Evolutionary conservation across 805 yeast species (phyloP).

Genomic region (Scheffersomyces lignosus): DNA sequence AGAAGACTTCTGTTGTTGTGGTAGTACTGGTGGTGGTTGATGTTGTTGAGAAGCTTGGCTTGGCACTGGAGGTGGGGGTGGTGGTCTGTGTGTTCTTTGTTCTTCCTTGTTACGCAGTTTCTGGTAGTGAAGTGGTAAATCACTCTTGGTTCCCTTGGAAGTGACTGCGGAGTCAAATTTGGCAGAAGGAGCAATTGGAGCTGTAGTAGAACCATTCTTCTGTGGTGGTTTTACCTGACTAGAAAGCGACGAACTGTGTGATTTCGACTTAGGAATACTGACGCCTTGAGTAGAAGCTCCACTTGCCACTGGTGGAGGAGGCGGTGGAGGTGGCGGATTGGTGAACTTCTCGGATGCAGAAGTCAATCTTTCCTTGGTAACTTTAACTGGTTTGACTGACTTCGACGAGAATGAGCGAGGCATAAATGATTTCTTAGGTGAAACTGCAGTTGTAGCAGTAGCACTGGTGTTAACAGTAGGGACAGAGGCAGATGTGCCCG

Average conservation of each 20-base stretch:
- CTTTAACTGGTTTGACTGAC: constrained; percentile 31
- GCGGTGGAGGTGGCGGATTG: constrained; percentile 15
- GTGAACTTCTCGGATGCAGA: constrained; percentile 4
- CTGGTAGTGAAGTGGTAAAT: constrained; percentile 8
- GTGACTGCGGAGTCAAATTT: constrained; percentile 25
- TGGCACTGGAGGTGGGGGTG: constrained; percentile 42
- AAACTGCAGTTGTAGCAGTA: neutral
- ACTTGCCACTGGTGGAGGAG: constrained; percentile 13
- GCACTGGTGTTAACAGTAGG: constrained; percentile 8
- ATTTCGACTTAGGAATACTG: constrained; percentile 40
- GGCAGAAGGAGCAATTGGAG: constrained; percentile 34
- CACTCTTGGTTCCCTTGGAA: too few relatives aligned
- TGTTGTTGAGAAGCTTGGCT: neutral
- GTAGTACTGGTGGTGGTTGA: constrained; percentile 2
- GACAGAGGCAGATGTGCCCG: constrained; percentile 10
- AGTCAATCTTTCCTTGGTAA: constrained; percentile 13
- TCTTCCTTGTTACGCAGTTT: constrained; percentile 25
- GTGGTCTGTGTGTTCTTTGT: constrained; percentile 36
- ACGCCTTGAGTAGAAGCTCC: constrained; percentile 11
- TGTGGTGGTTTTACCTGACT: constrained; percentile 22
- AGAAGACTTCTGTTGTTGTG: too few relatives aligned
- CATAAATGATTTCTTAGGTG: constrained; percentile 20
- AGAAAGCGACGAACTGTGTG: constrained; percentile 40
- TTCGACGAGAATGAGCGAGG: constrained; percentile 41
- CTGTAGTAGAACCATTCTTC: constrained; percentile 32